These are phyloP conservation scores for Talaromyces liani DNA, from an alignment of 495 filamentous ascomycete genomes.

Conservation along the genomic window DNA sequence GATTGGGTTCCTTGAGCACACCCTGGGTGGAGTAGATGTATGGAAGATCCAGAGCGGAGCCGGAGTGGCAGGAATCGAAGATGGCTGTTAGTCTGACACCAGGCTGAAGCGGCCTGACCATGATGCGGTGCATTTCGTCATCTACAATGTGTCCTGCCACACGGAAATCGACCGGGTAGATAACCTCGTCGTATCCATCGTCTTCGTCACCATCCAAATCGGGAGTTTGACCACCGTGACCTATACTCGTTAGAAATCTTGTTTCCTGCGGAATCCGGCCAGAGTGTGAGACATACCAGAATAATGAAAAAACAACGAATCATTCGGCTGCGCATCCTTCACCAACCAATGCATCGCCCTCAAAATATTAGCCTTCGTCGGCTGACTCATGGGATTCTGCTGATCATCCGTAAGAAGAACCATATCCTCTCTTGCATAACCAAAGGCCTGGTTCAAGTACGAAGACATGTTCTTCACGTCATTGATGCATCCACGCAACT, in stretches of 20 bases:
- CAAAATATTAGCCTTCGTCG: conserved; percentile 92
- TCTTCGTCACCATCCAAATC: conserved; percentile 92
- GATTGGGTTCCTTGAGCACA: conserved; percentile 93
- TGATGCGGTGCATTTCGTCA: conserved; percentile 97
- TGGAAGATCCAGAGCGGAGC: conserved; percentile 89
- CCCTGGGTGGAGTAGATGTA: conserved; percentile 97
- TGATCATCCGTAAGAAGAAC: conserved; percentile 98
- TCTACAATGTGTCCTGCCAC: conserved; percentile 90
- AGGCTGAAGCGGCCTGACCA: conserved; percentile 74
- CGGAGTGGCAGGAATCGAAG: conserved; percentile 98
- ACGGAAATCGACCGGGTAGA: conserved; percentile 95
- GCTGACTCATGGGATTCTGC: conserved; percentile 94
- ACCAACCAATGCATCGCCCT: conserved; percentile 99
- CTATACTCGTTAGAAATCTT: conserved; percentile 28
- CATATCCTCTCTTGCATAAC: conserved; percentile 96
- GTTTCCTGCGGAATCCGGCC: neutral
- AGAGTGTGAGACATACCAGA: conserved; percentile 51
- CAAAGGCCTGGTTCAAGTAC: conserved; percentile 86
- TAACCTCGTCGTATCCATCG: conserved; percentile 95
- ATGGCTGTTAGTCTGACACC: conserved; percentile 94
- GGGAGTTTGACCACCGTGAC: conserved; percentile 92
- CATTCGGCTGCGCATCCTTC: conserved; percentile 88
- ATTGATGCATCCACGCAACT: conserved; percentile 93
- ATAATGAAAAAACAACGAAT: conserved; percentile 98
- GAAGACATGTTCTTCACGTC: conserved; percentile 97